Evolutionary conservation across 106 monocot genomes (phyloP), one percentile per base, ranked within the genome.

Genomic region (Dendrobium huoshanense): DNA sequence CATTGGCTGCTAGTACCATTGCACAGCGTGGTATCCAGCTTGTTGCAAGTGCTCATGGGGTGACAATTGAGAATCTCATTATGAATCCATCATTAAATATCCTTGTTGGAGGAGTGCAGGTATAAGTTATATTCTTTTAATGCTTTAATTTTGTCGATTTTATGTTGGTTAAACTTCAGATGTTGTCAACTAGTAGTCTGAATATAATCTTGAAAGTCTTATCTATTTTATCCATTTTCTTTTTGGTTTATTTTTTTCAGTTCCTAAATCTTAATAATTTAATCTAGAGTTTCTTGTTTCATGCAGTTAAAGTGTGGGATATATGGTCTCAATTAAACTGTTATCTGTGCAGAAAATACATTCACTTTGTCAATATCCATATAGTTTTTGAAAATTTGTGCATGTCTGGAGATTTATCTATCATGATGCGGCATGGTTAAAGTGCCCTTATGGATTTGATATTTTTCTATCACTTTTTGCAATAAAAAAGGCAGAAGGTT

Each of bases 61-160:
- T 89, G 27, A 87, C 87, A 41, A 87, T 92, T 70, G 87, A 89
- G 85, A 89, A 89, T 82, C 74, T 92, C 64, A 80, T 87, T 68
- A 86, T 80, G 87, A 92, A 90, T 78, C 92, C 87, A 81, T 91
- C 91, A 51, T 47, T 91, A 19, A 89, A 96, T 77, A 91, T 93
- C 82, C 91, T 96, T 82, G 96, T 96, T 76, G 96, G 96, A 75
- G 96, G 96, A 59, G 84, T 96, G 79, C 91, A 93, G 93, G 96
- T 89, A 84, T 78, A 19, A 25, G 7, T 51, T 51, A 51, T 51
- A 13, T 51, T 51, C 51, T 51, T 51, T 51, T 51, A 51, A 51
- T 51, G 16, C 51, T 51, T 51, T 1, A 51, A 15, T 13, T 51
- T 13, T 51, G 13, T 13, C 3, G 51, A 51, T 13, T 51, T 51